Evolutionary conservation across 1,284 basidiomycete genomes (phyloP), one percentile per base, ranked within the genome.

Genomic region (Stereum hirsutum): DNA sequence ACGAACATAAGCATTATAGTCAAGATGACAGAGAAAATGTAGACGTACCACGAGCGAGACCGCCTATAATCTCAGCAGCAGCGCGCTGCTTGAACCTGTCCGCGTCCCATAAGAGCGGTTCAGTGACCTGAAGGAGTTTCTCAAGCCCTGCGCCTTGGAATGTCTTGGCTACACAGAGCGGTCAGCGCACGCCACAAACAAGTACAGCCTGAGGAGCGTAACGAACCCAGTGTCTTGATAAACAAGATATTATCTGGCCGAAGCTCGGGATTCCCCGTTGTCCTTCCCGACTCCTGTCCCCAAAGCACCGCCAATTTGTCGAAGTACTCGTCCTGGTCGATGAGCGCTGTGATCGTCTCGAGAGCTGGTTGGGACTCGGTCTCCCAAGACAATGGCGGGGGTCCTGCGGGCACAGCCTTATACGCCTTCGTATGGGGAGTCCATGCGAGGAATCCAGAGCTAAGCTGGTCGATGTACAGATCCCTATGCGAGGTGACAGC

Each of bases 71-170:
- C 67, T 99, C 95, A 41, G 86, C 89, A 6, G 86, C 85, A 19
- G 91, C 91, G 25, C 94, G 78, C 57, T 95, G 93, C 63, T 91
- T 89, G 68, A 91, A 95, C 45, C 91, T 87, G 58, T 97, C 89
- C 30, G 74, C 55, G 46, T 84, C 84, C 26, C 67, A 68, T 38
- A 89, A 61, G 33, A 87, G 57, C 6, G 75, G 68, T 37, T 89
- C 83, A 26, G 81, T 63, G 11, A 67, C 59, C 12, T 64, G 58
- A 38, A 87, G 61, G 11, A 89, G 60, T 17, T 63, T 60, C 31
- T 75, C 67, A 21, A 89, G 58, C 5, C 70, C 62, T 25, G 69
- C 65, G 46, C 71, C 67, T 42, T 78, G 79, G 45, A 78, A 82
- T 58, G 77, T 74, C 58, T 88, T 86, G 36, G 71, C 84, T 86